These are phyloP conservation scores for Sequoia sempervirens DNA, from an alignment of 75 land plant species.

Conservation along the genomic window DNA sequence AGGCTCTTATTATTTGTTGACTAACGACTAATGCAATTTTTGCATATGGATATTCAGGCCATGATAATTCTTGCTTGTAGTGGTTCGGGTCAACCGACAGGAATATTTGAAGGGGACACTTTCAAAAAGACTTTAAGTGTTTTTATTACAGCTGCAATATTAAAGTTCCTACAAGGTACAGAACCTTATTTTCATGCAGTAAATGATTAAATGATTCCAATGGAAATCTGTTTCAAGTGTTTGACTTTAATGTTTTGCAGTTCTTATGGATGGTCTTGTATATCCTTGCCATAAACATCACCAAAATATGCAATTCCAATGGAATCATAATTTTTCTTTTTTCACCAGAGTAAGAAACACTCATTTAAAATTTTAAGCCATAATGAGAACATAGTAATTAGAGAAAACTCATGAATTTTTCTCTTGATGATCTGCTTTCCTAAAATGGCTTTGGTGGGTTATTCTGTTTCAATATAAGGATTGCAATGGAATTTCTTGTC, in stretches of 20 bases:
- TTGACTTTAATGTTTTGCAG: background rate
- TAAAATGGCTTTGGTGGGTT: background rate
- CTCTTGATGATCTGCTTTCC: background rate
- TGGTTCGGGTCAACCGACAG: constrained; percentile 48
- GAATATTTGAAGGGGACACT: constrained; percentile 44
- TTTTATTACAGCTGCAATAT: constrained; percentile 88
- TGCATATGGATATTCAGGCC: constrained; percentile 36
- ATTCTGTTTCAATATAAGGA: background rate
- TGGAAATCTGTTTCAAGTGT: background rate
- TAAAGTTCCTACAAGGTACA: constrained; percentile 86
- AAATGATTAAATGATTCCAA: background rate
- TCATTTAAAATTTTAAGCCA: background rate
- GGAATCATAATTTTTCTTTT: background rate
- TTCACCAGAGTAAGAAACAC: background rate
- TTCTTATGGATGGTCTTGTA: background rate
- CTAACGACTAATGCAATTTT: background rate
- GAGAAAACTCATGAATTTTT: background rate
- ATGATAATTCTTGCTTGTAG: constrained; percentile 95
- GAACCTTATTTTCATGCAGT: background rate
- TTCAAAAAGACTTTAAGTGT: constrained; percentile 79
- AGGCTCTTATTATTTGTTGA: background rate
- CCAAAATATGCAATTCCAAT: background rate
- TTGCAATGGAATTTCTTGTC: background rate
- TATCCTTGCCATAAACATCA: background rate
- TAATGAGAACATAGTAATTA: background rate